phyloP scores from a whole-genome alignment of 352 stramenopile genomes.

The Phytophthora brassicae region DNA sequence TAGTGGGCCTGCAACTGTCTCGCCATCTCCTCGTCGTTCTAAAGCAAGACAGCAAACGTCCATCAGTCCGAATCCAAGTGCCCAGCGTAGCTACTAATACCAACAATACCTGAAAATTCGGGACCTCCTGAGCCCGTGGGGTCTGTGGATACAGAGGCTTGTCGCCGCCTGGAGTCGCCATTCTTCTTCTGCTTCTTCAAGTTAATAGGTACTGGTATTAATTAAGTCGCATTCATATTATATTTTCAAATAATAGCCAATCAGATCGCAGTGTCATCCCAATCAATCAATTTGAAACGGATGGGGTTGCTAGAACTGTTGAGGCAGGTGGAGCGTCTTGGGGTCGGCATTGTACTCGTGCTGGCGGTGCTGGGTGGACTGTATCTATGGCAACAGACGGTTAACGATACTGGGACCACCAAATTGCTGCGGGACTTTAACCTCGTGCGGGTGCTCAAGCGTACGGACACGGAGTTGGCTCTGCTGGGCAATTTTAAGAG shows the following conservation, averaged over 20 bases:
- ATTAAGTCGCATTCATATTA: too few species aligned
- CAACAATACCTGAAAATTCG: conserved; percentile 21
- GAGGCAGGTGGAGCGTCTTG: conserved; percentile 28
- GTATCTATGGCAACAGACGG: conserved; percentile 28
- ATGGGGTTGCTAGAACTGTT: conserved; percentile 23
- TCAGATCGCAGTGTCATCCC: conserved; percentile 12
- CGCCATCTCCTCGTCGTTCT: conserved; percentile 56
- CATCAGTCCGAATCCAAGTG: background rate
- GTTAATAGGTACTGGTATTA: too few species aligned
- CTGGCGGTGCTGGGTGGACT: conserved; percentile 37
- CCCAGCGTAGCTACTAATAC: too few species aligned
- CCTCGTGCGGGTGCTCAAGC: conserved; percentile 67
- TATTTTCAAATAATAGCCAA: conserved; percentile 20
- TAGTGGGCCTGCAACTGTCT: conserved; percentile 56
- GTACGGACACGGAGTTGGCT: conserved; percentile 62
- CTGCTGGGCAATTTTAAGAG: conserved; percentile 70
- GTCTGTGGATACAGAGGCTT: conserved; percentile 30
- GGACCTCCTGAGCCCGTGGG: conserved; percentile 9
- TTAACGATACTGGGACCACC: conserved; percentile 26
- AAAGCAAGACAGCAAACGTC: background rate
- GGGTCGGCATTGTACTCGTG: conserved; percentile 28
- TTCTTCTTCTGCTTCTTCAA: background rate
- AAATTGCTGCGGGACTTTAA: conserved; percentile 60
- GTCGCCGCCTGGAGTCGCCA: conserved; percentile 19
- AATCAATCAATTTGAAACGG: conserved; percentile 28